These are phyloP conservation scores for Exophiala bonariae DNA, from an alignment of 2,329 filamentous ascomycete genomes.

Conservation along the genomic window DNA sequence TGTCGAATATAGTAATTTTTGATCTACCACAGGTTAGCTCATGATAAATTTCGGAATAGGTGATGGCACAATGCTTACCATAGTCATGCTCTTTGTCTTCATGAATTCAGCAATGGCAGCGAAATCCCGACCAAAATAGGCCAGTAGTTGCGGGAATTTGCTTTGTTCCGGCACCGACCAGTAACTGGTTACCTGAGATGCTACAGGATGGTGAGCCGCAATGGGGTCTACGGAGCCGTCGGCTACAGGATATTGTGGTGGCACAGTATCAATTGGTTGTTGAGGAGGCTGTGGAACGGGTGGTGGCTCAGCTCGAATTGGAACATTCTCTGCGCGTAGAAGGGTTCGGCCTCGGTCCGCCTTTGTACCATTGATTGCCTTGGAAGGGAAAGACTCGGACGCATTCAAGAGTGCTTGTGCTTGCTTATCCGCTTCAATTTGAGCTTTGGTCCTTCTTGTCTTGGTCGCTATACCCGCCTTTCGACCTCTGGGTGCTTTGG, in stretches of 20 bases:
- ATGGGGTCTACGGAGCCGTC: slow-evolving; percentile 9
- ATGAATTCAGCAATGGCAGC: slow-evolving; percentile 50
- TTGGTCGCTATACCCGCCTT: slow-evolving; percentile 28
- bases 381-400: slow-evolving; percentile 20
- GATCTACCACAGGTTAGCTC: slow-evolving; percentile 36
- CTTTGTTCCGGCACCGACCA: slow-evolving; percentile 53
- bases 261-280: slow-evolving; percentile 9
- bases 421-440: slow-evolving; percentile 26
- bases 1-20: slow-evolving; percentile 51
- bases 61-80: slow-evolving; percentile 39
- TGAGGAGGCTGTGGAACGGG: slow-evolving; percentile 10
- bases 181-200: slow-evolving; percentile 48
- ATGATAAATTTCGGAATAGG: not conserved
- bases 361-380: slow-evolving; percentile 8
- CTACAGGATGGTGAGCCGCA: slow-evolving; percentile 3
- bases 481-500: slow-evolving; percentile 23
- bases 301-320: slow-evolving; percentile 13
- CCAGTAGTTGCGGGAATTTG: slow-evolving; percentile 47
- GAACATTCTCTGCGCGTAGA: slow-evolving; percentile 17
- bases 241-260: slow-evolving; percentile 12
- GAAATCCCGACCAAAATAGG: slow-evolving; percentile 50
- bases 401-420: slow-evolving; percentile 10
- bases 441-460: slow-evolving; percentile 27
- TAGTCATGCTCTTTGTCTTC: slow-evolving; percentile 54
- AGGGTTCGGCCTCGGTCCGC: slow-evolving; percentile 21